Evolutionary conservation across 257 asterid species (phyloP), one percentile per base, ranked within the genome.

Genomic region (Ballota nigra): DNA sequence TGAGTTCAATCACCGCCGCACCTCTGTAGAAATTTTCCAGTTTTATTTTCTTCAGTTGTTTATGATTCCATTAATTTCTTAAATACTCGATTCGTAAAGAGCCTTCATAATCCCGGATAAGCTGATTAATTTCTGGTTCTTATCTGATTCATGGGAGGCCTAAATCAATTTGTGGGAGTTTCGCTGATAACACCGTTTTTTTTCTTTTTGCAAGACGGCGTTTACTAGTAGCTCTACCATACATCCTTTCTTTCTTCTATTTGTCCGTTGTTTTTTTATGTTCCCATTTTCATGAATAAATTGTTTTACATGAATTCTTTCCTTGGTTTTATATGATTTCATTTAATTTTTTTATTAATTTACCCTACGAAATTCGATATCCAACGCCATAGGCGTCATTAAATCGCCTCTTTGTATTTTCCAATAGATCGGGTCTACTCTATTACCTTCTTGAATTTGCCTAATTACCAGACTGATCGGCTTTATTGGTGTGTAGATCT

Each of bases 111-210:
- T 89, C 96, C 96, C 96, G 83, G 90, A 69, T 87, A 76, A 85
- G 89, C 90, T 79, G 41, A 76, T 75, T 18, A 16, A 43, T 45
- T 53, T 45, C 16, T 28, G 75, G 89, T 85, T 83, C 86, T 89
- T 83, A 83, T 84, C 86, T 89, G 96, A 89, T 89, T 89, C 96
- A 87, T 89, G 86, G 96, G 92, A 89, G 90, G 94, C 96, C 80
- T n/a, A 89, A 49, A 89, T 4, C 67, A 38, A 85, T 3, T 2
- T n/a, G 34, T 87, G 94, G 92, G 53, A 83, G 94, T 88, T 89
- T 87, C 96, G 96, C 92, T 89, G 96, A 89, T 89, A 77, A 77
- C 82, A 88, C 92, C 89, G 78, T 72, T 56, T 81, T 76, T 26
- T 59, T 57, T 65, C 19, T 52, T 40, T 16, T 69, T 23, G 5